phyloP scores from a whole-genome alignment of 225 moss, liverwort and hornwort genomes.

The Physcomitrium patens region DNA sequence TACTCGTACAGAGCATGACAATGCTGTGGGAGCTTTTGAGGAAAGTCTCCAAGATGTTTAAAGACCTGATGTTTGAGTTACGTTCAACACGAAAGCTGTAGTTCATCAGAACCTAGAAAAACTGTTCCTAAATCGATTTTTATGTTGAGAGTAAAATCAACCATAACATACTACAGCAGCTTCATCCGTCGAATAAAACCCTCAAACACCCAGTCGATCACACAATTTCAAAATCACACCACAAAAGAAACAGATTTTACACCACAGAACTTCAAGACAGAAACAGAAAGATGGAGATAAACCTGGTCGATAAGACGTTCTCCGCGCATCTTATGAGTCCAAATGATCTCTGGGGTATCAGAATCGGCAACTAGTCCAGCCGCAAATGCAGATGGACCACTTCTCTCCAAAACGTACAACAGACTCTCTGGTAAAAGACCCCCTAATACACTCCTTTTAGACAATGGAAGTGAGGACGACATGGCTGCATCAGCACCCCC shows the following conservation, averaged over 20 bases:
- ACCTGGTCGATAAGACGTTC: slow-evolving; percentile 93
- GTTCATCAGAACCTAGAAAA: neutral
- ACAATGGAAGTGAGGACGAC: slow-evolving; percentile 84
- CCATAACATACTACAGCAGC: neutral
- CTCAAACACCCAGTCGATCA: neutral
- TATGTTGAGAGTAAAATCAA: neutral
- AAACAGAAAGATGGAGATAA: slow-evolving; percentile 2
- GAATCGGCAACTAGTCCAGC: slow-evolving; percentile 79
- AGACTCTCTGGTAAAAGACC: slow-evolving; percentile 89
- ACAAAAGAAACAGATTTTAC: neutral
- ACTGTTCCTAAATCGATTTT: neutral
- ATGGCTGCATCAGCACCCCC: slow-evolving; percentile 93
- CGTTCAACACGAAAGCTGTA: neutral
- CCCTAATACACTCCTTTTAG: slow-evolving; percentile 83
- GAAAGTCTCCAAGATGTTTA: slow-evolving; percentile 87
- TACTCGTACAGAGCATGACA: slow-evolving; percentile 86
- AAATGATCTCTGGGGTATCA: slow-evolving; percentile 86
- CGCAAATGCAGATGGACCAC: slow-evolving; percentile 79
- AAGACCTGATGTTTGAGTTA: slow-evolving; percentile 52
- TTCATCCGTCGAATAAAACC: neutral
- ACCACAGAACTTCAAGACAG: slow-evolving; percentile 10
- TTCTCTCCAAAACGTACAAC: slow-evolving; percentile 82
- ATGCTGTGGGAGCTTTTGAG: slow-evolving; percentile 84
- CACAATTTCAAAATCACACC: neutral
- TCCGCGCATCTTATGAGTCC: slow-evolving; percentile 91